phyloP scores from a whole-genome alignment of 2,329 filamentous ascomycete species.

The Colletotrichum viniferum region DNA sequence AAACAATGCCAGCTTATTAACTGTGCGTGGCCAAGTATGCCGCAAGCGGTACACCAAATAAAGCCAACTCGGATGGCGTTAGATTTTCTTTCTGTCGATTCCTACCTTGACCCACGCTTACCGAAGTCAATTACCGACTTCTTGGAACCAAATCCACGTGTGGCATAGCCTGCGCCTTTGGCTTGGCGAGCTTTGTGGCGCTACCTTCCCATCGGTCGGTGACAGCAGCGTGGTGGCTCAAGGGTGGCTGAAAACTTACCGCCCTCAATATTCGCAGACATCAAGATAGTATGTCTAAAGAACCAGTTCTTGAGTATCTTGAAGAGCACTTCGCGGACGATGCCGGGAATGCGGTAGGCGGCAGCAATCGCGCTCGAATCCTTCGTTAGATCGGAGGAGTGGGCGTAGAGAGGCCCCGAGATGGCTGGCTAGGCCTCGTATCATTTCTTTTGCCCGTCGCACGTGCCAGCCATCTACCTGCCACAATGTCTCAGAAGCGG shows the following conservation, averaged over 20 bases:
- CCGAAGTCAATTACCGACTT: not conserved
- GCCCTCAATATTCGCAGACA: not conserved
- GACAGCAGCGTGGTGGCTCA: not conserved
- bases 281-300: not conserved
- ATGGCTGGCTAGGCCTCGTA: not conserved
- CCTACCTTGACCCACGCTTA: not conserved
- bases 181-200: not conserved
- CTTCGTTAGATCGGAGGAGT: not conserved
- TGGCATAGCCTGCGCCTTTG: not conserved
- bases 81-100: not conserved
- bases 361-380: not conserved
- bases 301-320: rapidly evolving
- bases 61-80: not conserved
- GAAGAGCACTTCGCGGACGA: not conserved
- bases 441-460: not conserved
- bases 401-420: not conserved
- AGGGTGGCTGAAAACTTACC: not conserved
- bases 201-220: not conserved
- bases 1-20: not conserved
- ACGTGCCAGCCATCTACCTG: not conserved
- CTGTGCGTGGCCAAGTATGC: not conserved
- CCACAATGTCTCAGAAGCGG: not conserved
- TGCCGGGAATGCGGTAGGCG: not conserved
- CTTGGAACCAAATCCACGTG: not conserved
- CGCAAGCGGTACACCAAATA: not conserved